phyloP scores from a whole-genome alignment of 441 rosid genomes.

The Gossypium gossypioides region DNA sequence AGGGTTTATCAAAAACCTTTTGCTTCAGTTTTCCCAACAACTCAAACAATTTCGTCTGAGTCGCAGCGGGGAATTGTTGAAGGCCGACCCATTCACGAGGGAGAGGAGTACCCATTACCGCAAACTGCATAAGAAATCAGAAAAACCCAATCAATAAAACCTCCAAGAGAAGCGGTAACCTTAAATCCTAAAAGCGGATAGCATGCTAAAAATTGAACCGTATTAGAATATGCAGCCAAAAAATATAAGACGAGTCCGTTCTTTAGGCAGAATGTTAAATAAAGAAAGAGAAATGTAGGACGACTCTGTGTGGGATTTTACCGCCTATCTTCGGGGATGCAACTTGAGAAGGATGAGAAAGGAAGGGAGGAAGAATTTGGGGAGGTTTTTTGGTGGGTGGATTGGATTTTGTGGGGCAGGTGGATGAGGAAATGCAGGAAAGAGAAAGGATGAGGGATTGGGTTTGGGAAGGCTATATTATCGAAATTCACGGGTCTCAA shows the following conservation, averaged over 20 bases:
- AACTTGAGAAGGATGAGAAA: neutral
- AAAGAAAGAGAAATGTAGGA: neutral
- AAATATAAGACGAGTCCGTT: neutral
- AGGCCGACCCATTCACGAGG: slow-evolving; percentile 84
- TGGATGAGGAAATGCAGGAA: neutral
- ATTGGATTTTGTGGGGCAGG: neutral
- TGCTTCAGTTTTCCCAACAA: slow-evolving; percentile 68
- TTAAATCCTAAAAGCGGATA: neutral
- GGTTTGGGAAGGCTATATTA: neutral
- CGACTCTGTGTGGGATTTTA: neutral
- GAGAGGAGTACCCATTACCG: slow-evolving; percentile 37
- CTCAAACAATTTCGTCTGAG: slow-evolving; percentile 64
- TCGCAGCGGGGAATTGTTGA: slow-evolving; percentile 79
- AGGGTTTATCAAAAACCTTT: slow-evolving; percentile 42
- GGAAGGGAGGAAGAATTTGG: neutral
- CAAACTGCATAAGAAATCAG: slow-evolving; percentile 8
- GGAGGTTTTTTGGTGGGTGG: neutral
- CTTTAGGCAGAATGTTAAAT: neutral
- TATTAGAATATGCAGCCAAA: neutral
- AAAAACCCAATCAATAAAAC: neutral
- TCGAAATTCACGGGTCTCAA: slow-evolving; percentile 7
- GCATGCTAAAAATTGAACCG: neutral
- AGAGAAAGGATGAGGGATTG: neutral
- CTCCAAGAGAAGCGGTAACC: slow-evolving; percentile 5
- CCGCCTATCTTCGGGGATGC: neutral